Base-by-base conservation (phyloP, 2,329 filamentous ascomycete species). In the Aspergillus ibericus region DNA sequence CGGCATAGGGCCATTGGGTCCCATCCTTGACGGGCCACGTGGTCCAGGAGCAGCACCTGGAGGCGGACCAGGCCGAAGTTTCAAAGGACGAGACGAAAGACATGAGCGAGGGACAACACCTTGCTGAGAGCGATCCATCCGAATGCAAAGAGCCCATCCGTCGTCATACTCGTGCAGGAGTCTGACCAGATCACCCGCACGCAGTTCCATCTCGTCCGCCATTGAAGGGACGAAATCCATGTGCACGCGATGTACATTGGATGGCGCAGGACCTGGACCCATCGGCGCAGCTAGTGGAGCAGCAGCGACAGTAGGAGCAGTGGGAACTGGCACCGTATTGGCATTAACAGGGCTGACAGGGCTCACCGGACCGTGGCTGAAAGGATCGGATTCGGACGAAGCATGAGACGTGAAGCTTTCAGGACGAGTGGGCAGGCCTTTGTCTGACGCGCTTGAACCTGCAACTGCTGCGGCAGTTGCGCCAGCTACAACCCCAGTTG, bases 121-220 rank as follows among this genome's bases (percentile, higher is more conserved):
- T 80, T 98, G 93, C 68, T 90, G 84, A 60, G 92, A 93, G 63
- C 92, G 89, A 76, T 98, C 93, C 68, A 98, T 88, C 64, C 89
- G 89, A 66, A 92, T 90, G 76, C 92, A 97, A 56, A 98, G 90
- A 70, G 93, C 91, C 95, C 95, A 99, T 69, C 95, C 95, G 77
- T 99, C 95, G 72, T 99, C 95, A 70, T 98, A 99, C 77, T 96
- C 93, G 71, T 98, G 93, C 53, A 98, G 82, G 63, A 99, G 81
- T 63, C 93, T 86, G 52, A 98, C 91, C 50, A 99, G 82, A 62
- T 96, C 88, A 53, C 95, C 95, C 58, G 88, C 85, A 62, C 81
- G 84, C 46, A 99, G 83, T 62, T 87, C 90, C 70, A 99, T 82
- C 77, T 99, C 95, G 71, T 99, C 95, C 5, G 92, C 89, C 83